Evolutionary conservation across 208 protist genomes (phyloP).

Genomic region (Acanthamoeba pearcei): DNA sequence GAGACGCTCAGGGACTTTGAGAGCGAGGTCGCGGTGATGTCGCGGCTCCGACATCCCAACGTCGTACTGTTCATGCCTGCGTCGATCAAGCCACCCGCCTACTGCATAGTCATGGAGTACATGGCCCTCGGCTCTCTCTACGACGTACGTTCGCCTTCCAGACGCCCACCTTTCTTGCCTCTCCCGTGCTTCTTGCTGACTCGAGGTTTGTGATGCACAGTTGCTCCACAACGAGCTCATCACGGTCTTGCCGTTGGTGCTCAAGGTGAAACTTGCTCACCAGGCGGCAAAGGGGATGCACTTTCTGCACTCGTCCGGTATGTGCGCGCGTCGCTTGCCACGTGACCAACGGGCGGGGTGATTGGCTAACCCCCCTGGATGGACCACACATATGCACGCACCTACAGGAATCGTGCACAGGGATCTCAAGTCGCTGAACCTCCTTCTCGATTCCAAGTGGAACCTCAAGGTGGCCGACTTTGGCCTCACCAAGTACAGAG

Average conservation of each 20-base stretch:
- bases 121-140: conserved; percentile 17
- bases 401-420: conserved; percentile 40
- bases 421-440: conserved; percentile 46
- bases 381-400: too few species aligned
- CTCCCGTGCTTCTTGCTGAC: too few species aligned
- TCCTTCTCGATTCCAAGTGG: conserved; percentile 45
- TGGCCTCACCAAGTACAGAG: too few species aligned
- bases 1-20: too few species aligned
- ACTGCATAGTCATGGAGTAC: conserved; percentile 63
- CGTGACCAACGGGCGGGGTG: too few species aligned
- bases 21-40: too few species aligned
- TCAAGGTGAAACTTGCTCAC: background rate
- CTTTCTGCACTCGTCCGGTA: conserved; percentile 66
- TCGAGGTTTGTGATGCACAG: too few species aligned
- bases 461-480: conserved; percentile 31
- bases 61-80: conserved; percentile 18
- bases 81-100: background rate
- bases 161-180: too few species aligned
- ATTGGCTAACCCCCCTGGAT: too few species aligned
- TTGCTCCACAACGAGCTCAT: conserved; percentile 26
- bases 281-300: conserved; percentile 64
- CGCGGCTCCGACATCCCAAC: background rate
- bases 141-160: too few species aligned
- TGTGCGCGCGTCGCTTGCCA: too few species aligned
- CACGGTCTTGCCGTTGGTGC: background rate